Percentiles rank a stretch among this genome's conserved stretches.
These are phyloP conservation scores for Ceratorhiza oryzae-sativae DNA, from an alignment of 1,284 basidiomycete species.

Conservation along the genomic window DNA sequence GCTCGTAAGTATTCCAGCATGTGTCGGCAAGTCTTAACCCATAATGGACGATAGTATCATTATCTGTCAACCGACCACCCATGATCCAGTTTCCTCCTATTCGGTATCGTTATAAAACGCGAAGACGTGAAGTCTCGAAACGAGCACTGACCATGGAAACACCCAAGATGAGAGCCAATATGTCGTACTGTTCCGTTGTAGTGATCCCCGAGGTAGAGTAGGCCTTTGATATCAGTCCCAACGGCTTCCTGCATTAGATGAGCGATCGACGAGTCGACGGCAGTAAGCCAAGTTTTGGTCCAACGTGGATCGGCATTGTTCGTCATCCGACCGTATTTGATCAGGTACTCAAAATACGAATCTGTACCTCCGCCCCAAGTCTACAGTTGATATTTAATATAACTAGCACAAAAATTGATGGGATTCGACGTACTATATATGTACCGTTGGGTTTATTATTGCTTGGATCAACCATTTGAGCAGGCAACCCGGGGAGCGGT, in stretches of 20 bases:
- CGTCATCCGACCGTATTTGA: constrained; percentile 32
- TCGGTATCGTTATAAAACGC: background rate
- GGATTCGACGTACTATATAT: constrained; percentile 61
- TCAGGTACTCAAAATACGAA: constrained; percentile 33
- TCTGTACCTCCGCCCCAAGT: constrained; percentile 31
- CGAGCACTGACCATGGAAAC: constrained; percentile 31
- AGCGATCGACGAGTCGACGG: constrained; percentile 27
- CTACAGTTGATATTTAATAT: background rate
- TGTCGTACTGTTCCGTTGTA: constrained; percentile 6
- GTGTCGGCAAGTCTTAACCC: constrained; percentile 15
- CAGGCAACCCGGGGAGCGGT: constrained; percentile 58
- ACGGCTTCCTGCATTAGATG: constrained; percentile 17
- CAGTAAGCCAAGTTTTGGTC: constrained; percentile 26
- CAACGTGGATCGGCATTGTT: constrained; percentile 24
- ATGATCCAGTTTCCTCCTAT: constrained; percentile 36
- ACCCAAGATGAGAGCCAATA: constrained; percentile 32
- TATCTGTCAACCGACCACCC: constrained; percentile 30
- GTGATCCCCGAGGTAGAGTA: constrained; percentile 29
- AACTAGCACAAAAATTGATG: background rate
- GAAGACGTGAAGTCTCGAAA: background rate
- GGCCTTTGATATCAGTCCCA: constrained; percentile 4
- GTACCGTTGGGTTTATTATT: constrained; percentile 61
- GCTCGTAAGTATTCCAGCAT: constrained; percentile 34
- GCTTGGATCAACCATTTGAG: constrained; percentile 64
- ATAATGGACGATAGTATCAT: constrained; percentile 33